These are phyloP conservation scores for Fusarium sp. DNA, from an alignment of 2,329 filamentous ascomycete species.

Conservation along the genomic window DNA sequence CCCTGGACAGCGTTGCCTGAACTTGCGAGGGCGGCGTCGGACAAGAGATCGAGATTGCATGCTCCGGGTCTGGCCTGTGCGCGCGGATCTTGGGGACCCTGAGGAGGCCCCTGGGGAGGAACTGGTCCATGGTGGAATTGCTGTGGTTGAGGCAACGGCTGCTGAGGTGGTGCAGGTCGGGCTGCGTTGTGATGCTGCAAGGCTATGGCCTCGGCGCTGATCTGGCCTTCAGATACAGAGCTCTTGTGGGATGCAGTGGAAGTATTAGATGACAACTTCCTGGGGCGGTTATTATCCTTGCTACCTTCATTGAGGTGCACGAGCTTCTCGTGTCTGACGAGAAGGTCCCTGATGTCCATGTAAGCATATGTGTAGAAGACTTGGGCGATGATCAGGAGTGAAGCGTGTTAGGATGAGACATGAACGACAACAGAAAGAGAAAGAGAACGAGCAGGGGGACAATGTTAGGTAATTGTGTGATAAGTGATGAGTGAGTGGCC, in stretches of 20 bases:
- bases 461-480: slow-evolving; percentile 20
- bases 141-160: slow-evolving; percentile 42
- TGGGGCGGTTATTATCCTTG: slow-evolving; percentile 64
- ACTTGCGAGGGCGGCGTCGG: slow-evolving; percentile 70
- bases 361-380: slow-evolving; percentile 54
- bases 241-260: slow-evolving; percentile 58
- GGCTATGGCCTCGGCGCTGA: slow-evolving; percentile 60
- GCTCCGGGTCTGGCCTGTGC: slow-evolving; percentile 59
- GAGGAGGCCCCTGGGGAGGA: slow-evolving; percentile 48
- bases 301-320: slow-evolving; percentile 72
- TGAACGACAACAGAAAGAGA: neutral
- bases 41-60: slow-evolving; percentile 70
- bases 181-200: slow-evolving; percentile 52
- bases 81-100: slow-evolving; percentile 61
- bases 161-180: slow-evolving; percentile 45
- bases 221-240: slow-evolving; percentile 61
- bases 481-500: slow-evolving; percentile 27
- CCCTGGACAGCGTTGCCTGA: slow-evolving; percentile 65
- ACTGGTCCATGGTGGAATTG: slow-evolving; percentile 58
- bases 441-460: slow-evolving; percentile 5
- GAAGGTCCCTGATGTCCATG: slow-evolving; percentile 74
- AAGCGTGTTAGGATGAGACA: slow-evolving; percentile 1
- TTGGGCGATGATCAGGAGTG: neutral
- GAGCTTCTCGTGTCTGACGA: slow-evolving; percentile 73
- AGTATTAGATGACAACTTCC: slow-evolving; percentile 64